These are phyloP conservation scores for Fusarium odoratissimum DNA, from an alignment of 2,329 filamentous ascomycete species.

Conservation along the genomic window DNA sequence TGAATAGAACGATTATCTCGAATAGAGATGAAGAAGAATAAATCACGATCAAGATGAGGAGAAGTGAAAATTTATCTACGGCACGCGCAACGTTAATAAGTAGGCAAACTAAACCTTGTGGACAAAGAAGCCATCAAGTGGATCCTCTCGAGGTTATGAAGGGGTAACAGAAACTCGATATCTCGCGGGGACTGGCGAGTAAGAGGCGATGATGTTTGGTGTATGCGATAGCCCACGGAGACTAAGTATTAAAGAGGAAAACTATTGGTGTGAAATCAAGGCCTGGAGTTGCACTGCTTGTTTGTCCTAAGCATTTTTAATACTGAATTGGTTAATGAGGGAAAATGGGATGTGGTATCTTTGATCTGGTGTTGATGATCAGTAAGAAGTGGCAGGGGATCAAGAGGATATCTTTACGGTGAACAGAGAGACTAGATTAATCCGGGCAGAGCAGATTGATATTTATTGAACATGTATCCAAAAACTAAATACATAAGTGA, in stretches of 20 bases:
- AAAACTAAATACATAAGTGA: neutral
- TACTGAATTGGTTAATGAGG: neutral
- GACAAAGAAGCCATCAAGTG: conserved; percentile 45
- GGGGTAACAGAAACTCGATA: conserved; percentile 49
- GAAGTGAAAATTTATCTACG: conserved; percentile 23
- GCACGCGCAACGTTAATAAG: conserved; percentile 17
- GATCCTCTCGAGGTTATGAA: conserved; percentile 45
- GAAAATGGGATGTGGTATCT: neutral
- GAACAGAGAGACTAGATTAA: neutral
- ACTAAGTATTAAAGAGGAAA: conserved; percentile 15
- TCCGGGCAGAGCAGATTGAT: neutral
- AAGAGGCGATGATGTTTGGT: conserved; percentile 12
- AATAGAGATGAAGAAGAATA: neutral
- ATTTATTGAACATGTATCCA: too few species aligned
- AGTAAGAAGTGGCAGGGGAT: neutral
- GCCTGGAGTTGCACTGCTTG: neutral
- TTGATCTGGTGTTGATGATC: conserved; percentile 22
- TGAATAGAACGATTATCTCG: neutral
- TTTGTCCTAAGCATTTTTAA: neutral
- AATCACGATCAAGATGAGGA: neutral
- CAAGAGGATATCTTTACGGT: neutral
- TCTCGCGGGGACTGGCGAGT: conserved; percentile 44
- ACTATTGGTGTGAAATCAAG: conserved; percentile 4
- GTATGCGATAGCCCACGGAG: conserved; percentile 26
- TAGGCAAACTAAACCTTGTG: conserved; percentile 31